A percentile compares a stretch with the other conserved stretches of the same genome.
Evolutionary conservation across 73 alveolate genomes (phyloP).

Genomic region (Paramecium octaurelia): DNA sequence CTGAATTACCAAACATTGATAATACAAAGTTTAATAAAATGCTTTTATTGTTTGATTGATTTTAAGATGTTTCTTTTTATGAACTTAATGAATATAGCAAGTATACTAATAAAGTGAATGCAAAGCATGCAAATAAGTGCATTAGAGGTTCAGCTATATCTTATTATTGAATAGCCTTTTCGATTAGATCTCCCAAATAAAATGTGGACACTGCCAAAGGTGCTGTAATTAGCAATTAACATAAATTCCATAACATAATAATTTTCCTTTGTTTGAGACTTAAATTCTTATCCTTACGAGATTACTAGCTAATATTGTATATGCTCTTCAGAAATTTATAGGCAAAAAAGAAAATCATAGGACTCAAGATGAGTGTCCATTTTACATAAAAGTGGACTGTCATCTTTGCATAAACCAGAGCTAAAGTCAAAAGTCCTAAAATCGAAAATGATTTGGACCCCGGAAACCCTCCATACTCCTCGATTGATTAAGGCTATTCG

Average conservation of each 20-base stretch:
- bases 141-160: background rate
- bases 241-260: background rate
- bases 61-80: constrained; percentile 20
- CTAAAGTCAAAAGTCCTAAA: constrained; percentile 27
- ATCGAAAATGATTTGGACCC: constrained; percentile 46
- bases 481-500: background rate
- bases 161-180: background rate
- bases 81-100: background rate
- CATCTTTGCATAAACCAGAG: constrained; percentile 44
- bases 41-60: background rate
- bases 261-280: background rate
- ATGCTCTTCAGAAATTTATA: constrained; percentile 22
- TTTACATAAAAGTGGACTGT: constrained; percentile 36
- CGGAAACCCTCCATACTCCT: background rate
- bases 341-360: constrained; percentile 27
- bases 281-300: background rate
- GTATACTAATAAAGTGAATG: background rate
- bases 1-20: constrained; percentile 64
- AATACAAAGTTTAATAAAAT: constrained; percentile 21
- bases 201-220: constrained; percentile 45
- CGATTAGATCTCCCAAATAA: background rate
- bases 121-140: background rate
- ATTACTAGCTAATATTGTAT: background rate
- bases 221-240: background rate
- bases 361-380: constrained; percentile 51